These are phyloP conservation scores for Cairneyella variabilis DNA, from an alignment of 495 filamentous ascomycete genomes.

Conservation along the genomic window DNA sequence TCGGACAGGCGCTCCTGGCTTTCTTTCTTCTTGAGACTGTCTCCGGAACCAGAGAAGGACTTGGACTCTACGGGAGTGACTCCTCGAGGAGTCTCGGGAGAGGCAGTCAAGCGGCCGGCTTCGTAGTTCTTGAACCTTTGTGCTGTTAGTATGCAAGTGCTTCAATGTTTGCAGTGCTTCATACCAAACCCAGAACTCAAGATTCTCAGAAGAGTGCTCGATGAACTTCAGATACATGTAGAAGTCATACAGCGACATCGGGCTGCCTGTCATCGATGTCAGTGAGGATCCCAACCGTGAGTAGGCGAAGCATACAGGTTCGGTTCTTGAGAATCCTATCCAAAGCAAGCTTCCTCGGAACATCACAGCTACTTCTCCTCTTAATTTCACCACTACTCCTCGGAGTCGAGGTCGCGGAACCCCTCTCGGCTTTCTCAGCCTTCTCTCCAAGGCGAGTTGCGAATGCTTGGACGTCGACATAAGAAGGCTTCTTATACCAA, in stretches of 20 bases:
- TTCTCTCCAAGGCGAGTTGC: slow-evolving; percentile 27
- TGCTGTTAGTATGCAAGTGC: not conserved
- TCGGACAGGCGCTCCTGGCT: slow-evolving; percentile 3
- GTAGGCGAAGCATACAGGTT: slow-evolving; percentile 36
- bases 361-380: slow-evolving; percentile 24
- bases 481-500: slow-evolving; percentile 44
- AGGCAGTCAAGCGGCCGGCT: slow-evolving; percentile 23
- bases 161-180: too few species aligned
- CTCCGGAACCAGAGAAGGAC: slow-evolving; percentile 23
- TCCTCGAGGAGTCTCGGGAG: slow-evolving; percentile 20
- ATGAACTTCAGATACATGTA: slow-evolving; percentile 78
- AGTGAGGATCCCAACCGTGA: too few species aligned
- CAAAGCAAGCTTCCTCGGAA: slow-evolving; percentile 33
- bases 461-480: slow-evolving; percentile 37
- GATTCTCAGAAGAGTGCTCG: slow-evolving; percentile 69
- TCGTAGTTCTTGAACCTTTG: slow-evolving; percentile 41
- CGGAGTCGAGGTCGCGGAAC: not conserved
- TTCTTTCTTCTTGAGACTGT: slow-evolving; percentile 27
- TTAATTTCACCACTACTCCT: slow-evolving; percentile 25
- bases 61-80: slow-evolving; percentile 26
- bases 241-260: slow-evolving; percentile 70
- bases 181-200: slow-evolving; percentile 78
- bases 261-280: slow-evolving; percentile 27
- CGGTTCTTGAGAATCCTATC: slow-evolving; percentile 39
- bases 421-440: slow-evolving; percentile 6